Evolutionary conservation across 805 yeast species (phyloP).

Genomic region (Zygoascus tannicola): DNA sequence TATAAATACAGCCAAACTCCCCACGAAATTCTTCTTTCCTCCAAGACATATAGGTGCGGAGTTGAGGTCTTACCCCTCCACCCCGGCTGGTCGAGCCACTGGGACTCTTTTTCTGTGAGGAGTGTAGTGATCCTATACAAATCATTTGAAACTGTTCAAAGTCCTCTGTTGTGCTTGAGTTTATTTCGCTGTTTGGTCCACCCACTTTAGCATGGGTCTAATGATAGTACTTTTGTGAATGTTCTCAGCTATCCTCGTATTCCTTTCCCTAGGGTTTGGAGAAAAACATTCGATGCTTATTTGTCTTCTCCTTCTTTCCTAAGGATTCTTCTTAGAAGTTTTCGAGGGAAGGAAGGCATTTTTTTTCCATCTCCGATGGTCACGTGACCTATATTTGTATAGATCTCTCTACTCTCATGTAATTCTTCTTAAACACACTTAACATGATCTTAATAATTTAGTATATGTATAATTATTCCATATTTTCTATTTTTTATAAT

Average conservation of each 20-base stretch:
- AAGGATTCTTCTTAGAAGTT: background rate
- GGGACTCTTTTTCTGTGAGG: background rate
- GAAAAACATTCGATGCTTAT: background rate
- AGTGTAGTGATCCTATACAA: too few relatives aligned
- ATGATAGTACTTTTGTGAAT: background rate
- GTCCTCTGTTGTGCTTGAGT: background rate
- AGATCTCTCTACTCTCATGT: background rate
- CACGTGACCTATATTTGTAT: background rate
- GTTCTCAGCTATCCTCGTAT: background rate
- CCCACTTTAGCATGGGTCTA: background rate
- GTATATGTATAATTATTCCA: too few relatives aligned
- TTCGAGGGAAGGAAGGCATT: background rate
- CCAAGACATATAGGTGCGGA: background rate
- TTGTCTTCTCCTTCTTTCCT: background rate
- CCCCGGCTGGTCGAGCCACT: background rate
- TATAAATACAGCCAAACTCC: too few relatives aligned
- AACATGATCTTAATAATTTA: too few relatives aligned
- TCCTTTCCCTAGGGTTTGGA: background rate
- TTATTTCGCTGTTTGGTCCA: background rate
- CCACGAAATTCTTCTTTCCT: background rate
- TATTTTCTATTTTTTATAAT: too few relatives aligned
- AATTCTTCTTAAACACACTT: too few relatives aligned
- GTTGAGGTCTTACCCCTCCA: background rate
- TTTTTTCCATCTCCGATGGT: background rate
- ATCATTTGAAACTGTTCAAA: too few relatives aligned